These are phyloP conservation scores for Ustilago cynodontis DNA, from an alignment of 1,284 basidiomycete genomes.

Conservation along the genomic window DNA sequence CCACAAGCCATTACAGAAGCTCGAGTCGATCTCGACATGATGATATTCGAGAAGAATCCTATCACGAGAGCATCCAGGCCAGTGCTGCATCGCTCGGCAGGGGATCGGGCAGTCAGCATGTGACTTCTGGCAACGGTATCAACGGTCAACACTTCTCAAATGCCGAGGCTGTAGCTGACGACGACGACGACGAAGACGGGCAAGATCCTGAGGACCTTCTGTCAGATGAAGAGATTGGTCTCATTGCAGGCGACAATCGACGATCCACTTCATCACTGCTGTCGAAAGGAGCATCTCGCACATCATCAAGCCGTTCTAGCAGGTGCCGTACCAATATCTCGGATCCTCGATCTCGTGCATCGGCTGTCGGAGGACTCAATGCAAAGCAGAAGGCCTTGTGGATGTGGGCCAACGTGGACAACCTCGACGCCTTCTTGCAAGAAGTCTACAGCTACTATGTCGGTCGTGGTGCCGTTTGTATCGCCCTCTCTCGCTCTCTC, in stretches of 20 bases:
- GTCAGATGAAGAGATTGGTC: slow-evolving; percentile 44
- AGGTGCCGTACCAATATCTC: slow-evolving; percentile 18
- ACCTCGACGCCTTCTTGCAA: slow-evolving; percentile 92
- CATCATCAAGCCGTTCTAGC: slow-evolving; percentile 24
- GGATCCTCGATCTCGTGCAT: slow-evolving; percentile 35
- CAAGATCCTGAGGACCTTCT: slow-evolving; percentile 42
- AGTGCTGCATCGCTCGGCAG: slow-evolving; percentile 15
- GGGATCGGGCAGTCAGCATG: slow-evolving; percentile 6
- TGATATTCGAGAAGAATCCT: slow-evolving; percentile 42
- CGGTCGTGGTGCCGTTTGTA: slow-evolving; percentile 94
- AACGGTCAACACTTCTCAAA: background rate
- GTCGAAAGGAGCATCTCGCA: slow-evolving; percentile 7
- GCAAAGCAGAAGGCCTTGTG: slow-evolving; percentile 78
- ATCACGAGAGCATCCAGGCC: slow-evolving; percentile 16
- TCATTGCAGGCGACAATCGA: slow-evolving; percentile 24
- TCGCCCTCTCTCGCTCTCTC: slow-evolving; percentile 84
- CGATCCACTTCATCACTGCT: slow-evolving; percentile 1
- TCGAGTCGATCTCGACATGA: slow-evolving; percentile 25
- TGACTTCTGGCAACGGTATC: background rate
- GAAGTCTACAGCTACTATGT: slow-evolving; percentile 96
- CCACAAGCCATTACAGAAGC: slow-evolving; percentile 27
- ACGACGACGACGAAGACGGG: slow-evolving; percentile 34
- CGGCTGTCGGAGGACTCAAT: slow-evolving; percentile 39
- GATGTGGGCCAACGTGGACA: slow-evolving; percentile 99
- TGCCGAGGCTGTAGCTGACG: slow-evolving; percentile 5